A percentile compares a stretch with the other conserved stretches of the same genome.
Conservation (phyloP, 2,329 filamentous ascomycete species). For the Aspergillus uvarum region DNA sequence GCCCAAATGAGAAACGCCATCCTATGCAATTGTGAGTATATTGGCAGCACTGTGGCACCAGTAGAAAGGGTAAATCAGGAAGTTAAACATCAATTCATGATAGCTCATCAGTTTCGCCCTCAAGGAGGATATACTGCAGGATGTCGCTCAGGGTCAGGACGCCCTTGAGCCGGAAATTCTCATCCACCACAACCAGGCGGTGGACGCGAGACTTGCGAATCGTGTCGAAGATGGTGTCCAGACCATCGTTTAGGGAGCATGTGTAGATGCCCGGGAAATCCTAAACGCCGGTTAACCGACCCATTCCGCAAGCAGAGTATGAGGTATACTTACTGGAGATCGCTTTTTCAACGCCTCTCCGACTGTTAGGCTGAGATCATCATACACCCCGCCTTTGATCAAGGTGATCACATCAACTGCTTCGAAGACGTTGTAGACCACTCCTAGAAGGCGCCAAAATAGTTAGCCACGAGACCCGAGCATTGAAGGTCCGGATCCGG, state of each 20-base stretch:
- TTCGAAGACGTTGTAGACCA: slow-evolving; percentile 93
- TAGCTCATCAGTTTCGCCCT: slow-evolving; percentile 65
- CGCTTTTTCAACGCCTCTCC: slow-evolving; percentile 86
- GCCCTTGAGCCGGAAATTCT: slow-evolving; percentile 79
- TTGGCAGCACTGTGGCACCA: slow-evolving; percentile 4
- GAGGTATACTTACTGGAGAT: slow-evolving; percentile 59
- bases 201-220: slow-evolving; percentile 94
- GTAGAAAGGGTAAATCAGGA: not conserved
- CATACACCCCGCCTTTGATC: slow-evolving; percentile 90
- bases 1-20: slow-evolving; percentile 29
- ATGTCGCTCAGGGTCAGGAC: slow-evolving; percentile 95
- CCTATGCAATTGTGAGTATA: slow-evolving; percentile 34
- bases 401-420: slow-evolving; percentile 95
- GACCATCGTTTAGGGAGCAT: slow-evolving; percentile 83
- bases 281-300: slow-evolving; percentile 35
- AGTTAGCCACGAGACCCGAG: not conserved
- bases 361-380: slow-evolving; percentile 81
- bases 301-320: slow-evolving; percentile 58
- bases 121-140: slow-evolving; percentile 85
- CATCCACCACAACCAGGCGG: slow-evolving; percentile 87
- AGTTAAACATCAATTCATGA: slow-evolving; percentile 23
- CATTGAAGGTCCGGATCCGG: not conserved
- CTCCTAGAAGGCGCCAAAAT: slow-evolving; percentile 43
- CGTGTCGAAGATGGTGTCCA: slow-evolving; percentile 96
- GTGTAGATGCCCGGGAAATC: slow-evolving; percentile 97